Conservation (phyloP, 2,329 filamentous ascomycete species). For the Fusarium musae region DNA sequence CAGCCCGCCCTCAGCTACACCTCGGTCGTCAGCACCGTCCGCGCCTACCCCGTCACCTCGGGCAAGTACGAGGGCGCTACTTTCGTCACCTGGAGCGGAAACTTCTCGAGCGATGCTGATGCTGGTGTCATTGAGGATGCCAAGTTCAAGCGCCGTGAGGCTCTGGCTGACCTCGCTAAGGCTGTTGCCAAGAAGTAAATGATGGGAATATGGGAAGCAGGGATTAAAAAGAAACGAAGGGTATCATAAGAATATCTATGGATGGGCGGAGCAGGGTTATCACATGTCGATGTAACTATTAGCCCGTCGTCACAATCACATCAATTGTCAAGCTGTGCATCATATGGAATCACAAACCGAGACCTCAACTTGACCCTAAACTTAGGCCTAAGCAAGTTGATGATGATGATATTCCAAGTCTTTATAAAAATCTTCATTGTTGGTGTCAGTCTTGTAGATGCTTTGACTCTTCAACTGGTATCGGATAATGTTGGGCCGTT, state of each 20-base stretch:
- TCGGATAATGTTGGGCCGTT: no score
- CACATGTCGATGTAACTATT: constrained; percentile 2
- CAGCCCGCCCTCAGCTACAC: constrained; percentile 74
- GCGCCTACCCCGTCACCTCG: constrained; percentile 72
- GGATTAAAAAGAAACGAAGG: neutral
- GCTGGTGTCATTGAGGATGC: constrained; percentile 78
- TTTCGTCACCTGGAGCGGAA: constrained; percentile 75
- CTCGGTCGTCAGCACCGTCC: constrained; percentile 73
- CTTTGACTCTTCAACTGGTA: neutral
- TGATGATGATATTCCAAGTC: no score
- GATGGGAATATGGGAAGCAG: neutral
- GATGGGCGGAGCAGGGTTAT: neutral
- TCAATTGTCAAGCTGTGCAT: neutral
- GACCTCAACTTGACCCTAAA: neutral
- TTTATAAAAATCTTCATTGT: no score
- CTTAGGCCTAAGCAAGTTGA: neutral
- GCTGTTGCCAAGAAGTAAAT: constrained; percentile 50
- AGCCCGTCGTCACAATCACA: neutral
- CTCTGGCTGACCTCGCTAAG: constrained; percentile 72
- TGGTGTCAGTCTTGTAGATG: neutral
- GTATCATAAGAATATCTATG: neutral
- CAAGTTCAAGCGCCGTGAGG: constrained; percentile 80
- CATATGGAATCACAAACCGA: neutral
- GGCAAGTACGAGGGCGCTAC: constrained; percentile 72
- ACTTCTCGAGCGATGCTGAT: constrained; percentile 77